Base-by-base conservation (phyloP, 192 early-diverging fungal species). In the Geranomyces michiganensis region DNA sequence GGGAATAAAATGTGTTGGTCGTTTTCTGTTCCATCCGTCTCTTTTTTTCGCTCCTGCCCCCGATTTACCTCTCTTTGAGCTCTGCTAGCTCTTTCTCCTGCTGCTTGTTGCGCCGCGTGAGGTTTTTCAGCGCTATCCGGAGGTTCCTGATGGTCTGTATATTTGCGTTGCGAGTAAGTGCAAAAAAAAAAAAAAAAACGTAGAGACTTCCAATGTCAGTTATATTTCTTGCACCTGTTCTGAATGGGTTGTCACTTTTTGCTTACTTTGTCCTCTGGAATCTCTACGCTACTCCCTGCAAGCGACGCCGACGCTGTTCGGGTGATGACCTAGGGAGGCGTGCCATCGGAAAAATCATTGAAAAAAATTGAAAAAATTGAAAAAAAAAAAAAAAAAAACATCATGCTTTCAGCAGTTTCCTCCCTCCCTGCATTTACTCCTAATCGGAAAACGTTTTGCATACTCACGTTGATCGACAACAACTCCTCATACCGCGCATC, bases 21-120 rank as follows among this genome's bases (percentile, higher is more conserved):
- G n/a, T 12, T n/a, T 47, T 47, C n/a, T n/a, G 46, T 12, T 14
- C 46, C 12, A 8, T 7, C 29, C n/a, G n/a, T n/a, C n/a, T n/a
- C n/a, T n/a, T n/a, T n/a, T n/a, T n/a, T n/a, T n/a, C n/a, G n/a
- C n/a, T n/a, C n/a, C n/a, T n/a, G n/a, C n/a, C n/a, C n/a, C n/a
- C n/a, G n/a, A n/a, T n/a, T n/a, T n/a, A 69, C 67, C 67, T 65
- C 32, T 63, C 19, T 51, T 72, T 72, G n/a, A 72, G 15, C 22
- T 30, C 70, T 9, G 15, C 43, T 22, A 69, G 1, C 33, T 69
- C 67, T 36, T 27, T 27, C 5, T 69, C 53, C 12, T 36, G 30
- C 67, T 69, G 33, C 26, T 69, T 69, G 53, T 29, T 69, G 33
- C 51, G 67, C 53, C 56, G 56, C 1, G 24, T 36, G 21, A 55